phyloP scores from a whole-genome alignment of 208 protist genomes.

The Crithidia expoeki region DNA sequence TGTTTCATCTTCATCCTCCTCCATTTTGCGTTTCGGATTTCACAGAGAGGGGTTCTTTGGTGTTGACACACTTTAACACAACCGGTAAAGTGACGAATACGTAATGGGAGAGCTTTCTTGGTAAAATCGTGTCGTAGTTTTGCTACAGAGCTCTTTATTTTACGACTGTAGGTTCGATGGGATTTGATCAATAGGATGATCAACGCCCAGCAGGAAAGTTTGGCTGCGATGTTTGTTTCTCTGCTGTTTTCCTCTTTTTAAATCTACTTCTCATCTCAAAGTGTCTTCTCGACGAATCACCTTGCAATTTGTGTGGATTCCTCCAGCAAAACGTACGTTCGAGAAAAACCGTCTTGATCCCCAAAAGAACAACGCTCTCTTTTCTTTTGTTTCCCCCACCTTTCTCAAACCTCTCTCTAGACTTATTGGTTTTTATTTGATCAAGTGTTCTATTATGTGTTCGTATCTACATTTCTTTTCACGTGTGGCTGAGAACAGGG shows the following conservation, averaged over 20 bases:
- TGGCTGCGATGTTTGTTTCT: background rate
- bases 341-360: background rate
- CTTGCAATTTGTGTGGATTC: background rate
- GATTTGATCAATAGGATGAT: background rate
- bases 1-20: background rate
- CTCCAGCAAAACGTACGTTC: background rate
- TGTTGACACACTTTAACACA: background rate
- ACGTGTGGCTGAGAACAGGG: no score
- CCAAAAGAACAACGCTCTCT: background rate
- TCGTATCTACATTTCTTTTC: no score
- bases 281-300: background rate
- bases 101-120: background rate
- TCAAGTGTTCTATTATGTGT: no score
- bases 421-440: no score
- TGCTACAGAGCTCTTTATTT: background rate
- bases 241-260: background rate
- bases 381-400: background rate
- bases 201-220: background rate
- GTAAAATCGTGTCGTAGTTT: background rate
- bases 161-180: background rate
- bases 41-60: background rate
- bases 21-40: conserved; percentile 20
- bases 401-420: background rate
- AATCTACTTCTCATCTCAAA: no score
- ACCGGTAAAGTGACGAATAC: background rate